These are phyloP conservation scores for Dictyostelium intermedium DNA, from an alignment of 78 protist genomes.

Conservation along the genomic window DNA sequence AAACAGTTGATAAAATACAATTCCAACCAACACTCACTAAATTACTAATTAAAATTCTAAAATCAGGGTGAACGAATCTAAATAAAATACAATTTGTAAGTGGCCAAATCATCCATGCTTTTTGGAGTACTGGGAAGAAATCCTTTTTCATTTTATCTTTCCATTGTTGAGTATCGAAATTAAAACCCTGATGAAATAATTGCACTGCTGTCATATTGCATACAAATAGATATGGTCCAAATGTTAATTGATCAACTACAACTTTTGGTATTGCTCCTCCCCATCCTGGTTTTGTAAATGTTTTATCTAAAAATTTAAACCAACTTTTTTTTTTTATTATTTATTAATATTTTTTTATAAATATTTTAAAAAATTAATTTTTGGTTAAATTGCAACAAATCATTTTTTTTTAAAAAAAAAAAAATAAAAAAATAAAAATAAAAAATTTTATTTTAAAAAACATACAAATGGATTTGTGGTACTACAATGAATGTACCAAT, in stretches of 20 bases:
- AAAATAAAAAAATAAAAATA: neutral
- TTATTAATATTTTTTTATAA: neutral
- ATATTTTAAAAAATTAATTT: too few relatives aligned
- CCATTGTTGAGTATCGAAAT: constrained; percentile 3
- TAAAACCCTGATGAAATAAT: neutral
- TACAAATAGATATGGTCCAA: constrained; percentile 21
- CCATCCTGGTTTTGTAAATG: neutral
- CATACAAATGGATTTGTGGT: constrained; percentile 66
- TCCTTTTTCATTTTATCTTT: constrained; percentile 4
- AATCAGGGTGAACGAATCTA: constrained; percentile 21
- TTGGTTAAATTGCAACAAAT: too few relatives aligned
- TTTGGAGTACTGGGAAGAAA: constrained; percentile 10
- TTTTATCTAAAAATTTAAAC: constrained; percentile 57
- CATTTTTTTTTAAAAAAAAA: too few relatives aligned
- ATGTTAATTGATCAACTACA: constrained; percentile 23
- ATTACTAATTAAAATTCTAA: constrained; percentile 39
- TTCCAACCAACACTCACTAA: constrained; percentile 68
- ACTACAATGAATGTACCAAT: constrained; percentile 14
- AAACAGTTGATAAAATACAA: constrained; percentile 31
- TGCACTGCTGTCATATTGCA: constrained; percentile 46
- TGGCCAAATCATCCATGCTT: constrained; percentile 73
- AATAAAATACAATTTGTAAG: constrained; percentile 35
- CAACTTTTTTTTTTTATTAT: constrained; percentile 14
- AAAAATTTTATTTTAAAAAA: neutral
- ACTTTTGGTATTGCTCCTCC: neutral